Conservation (phyloP, 345 rosid genomes). For the Populus simonii region DNA sequence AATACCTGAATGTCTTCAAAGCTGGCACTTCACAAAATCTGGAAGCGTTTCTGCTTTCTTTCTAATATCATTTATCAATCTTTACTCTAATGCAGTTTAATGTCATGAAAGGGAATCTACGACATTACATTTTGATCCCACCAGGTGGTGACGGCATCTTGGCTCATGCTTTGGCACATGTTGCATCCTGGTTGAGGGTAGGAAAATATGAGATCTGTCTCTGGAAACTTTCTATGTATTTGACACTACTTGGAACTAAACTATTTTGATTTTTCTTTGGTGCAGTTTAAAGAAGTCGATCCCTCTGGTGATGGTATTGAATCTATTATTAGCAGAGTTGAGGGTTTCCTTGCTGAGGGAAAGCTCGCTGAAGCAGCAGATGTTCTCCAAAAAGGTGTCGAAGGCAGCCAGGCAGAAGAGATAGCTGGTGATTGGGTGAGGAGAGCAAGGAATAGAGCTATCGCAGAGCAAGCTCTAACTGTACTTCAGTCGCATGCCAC, state of each 20-base stretch:
- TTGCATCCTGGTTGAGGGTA: conserved; percentile 92
- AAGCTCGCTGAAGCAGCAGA: conserved; percentile 88
- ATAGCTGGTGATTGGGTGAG: conserved; percentile 66
- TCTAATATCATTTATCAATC: neutral
- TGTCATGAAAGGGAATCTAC: conserved; percentile 65
- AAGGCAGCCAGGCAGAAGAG: conserved; percentile 83
- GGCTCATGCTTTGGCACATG: conserved; percentile 69
- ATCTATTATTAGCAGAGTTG: conserved; percentile 62
- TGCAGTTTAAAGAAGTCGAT: conserved; percentile 65
- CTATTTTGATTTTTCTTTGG: neutral
- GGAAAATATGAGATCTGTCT: conserved; percentile 10
- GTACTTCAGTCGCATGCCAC: conserved; percentile 87
- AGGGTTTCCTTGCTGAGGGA: conserved; percentile 70
- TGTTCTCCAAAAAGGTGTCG: conserved; percentile 78
- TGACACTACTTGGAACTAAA: neutral
- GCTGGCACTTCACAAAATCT: neutral
- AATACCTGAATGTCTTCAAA: neutral
- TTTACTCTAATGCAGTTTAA: conserved; percentile 54
- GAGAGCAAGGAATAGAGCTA: conserved; percentile 73
- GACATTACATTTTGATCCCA: conserved; percentile 89
- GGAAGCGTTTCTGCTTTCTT: neutral
- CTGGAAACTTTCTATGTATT: neutral
- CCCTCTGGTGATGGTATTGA: conserved; percentile 71
- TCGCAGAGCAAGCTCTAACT: conserved; percentile 79
- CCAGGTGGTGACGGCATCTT: conserved; percentile 84